Base-by-base conservation (phyloP, 345 rosid genomes). In the Balakata baccata region DNA sequence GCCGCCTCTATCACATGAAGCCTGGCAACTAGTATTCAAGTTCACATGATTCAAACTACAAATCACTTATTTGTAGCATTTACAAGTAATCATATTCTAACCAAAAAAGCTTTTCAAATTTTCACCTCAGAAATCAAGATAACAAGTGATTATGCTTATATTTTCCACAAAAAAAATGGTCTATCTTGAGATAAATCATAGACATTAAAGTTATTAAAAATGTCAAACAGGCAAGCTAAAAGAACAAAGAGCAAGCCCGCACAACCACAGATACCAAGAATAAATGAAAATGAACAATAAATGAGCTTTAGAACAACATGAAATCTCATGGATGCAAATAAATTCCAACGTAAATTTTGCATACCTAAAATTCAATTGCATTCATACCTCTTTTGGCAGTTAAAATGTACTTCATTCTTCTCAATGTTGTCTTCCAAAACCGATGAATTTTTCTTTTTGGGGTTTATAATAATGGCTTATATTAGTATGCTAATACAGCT, bases 401-500 rank as follows among this genome's bases (percentile, higher is more conserved):
- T 57, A 18, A 3, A 20, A 54, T 20, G 12, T 22, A 71, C 75
- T 16, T 29, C 23, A 69, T 14, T 6, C 23, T 18, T 8, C 18
- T 1, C 67, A 46, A 53, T 70, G 11, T n/a, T 58, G 34, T 64
- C 69, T 54, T 71, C 54, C 7, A 54, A 70, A 45, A 50, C 70
- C 64, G 13, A 45, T 18, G 73, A 81, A 72, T 47, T 63, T 43
- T 53, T 54, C 51, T 29, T 41, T 76, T 57, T 3, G 13, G 29
- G 77, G 34, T 47, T 20, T 64, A 7, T 25, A 59, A 9, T 22
- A 47, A 69, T 20, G 29, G 62, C 18, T 3, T 34, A 70, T 46
- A 49, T 67, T 66, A 59, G 65, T 66, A 60, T 71, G 67, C 60
- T 50, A 65, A 37, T 20, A 3, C 22, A 47, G 49, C 63, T 77